Conservation (phyloP, 2,329 filamentous ascomycete species). For the Ilyonectria sp. region DNA sequence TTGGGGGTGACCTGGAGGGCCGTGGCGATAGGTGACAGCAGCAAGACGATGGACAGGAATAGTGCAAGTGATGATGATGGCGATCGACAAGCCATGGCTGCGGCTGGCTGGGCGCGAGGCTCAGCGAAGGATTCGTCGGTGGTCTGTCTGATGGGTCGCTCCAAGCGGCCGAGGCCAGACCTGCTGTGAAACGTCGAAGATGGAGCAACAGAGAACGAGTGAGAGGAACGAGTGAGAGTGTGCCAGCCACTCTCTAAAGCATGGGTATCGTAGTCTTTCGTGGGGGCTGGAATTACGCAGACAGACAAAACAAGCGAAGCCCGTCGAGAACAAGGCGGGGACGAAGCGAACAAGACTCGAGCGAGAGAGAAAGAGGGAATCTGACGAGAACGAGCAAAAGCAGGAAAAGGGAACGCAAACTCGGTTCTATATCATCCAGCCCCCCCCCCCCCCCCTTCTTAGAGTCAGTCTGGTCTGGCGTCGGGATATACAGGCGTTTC, state of each 20-base stretch:
- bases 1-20: slow-evolving; percentile 67
- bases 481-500: slow-evolving; percentile 2
- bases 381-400: slow-evolving; percentile 10
- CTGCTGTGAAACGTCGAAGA: slow-evolving; percentile 38
- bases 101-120: neutral
- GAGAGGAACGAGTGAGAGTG: slow-evolving; percentile 9
- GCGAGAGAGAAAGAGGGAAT: neutral
- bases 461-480: neutral
- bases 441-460: neutral
- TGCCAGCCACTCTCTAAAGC: slow-evolving; percentile 36
- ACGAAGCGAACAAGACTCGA: neutral
- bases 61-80: neutral
- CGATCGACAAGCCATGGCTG: slow-evolving; percentile 24
- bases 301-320: neutral
- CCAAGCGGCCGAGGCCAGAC: slow-evolving; percentile 32
- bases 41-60: slow-evolving; percentile 18
- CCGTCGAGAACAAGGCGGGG: neutral
- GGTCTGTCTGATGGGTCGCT: neutral
- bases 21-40: slow-evolving; percentile 45
- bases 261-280: neutral
- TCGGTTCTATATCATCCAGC: neutral
- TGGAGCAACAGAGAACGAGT: neutral
- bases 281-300: neutral
- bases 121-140: slow-evolving; percentile 20
- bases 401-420: neutral